Evolutionary conservation across 1,139 yeast genomes (phyloP).

Genomic region (Barnettozyma hawaiiensis): DNA sequence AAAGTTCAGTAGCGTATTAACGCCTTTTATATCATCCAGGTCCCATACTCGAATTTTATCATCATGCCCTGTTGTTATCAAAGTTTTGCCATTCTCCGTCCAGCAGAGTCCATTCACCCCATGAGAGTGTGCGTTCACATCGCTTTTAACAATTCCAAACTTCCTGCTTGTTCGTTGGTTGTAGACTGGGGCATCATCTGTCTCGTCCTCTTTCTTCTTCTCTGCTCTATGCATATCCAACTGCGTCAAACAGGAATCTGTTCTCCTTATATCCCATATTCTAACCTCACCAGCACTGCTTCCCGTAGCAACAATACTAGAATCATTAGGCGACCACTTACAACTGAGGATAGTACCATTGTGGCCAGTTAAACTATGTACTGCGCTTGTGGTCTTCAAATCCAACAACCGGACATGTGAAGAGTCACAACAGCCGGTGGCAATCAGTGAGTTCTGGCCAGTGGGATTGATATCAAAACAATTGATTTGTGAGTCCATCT

Average conservation of each 20-base stretch:
- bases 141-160: constrained; percentile 17
- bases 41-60: constrained; percentile 78
- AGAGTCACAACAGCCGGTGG: constrained; percentile 66
- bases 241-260: constrained; percentile 49
- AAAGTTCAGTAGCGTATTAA: constrained; percentile 63
- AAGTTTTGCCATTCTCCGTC: constrained; percentile 55
- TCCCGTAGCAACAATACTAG: constrained; percentile 24
- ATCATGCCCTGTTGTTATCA: constrained; percentile 68
- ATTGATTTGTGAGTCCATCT: constrained; percentile 44
- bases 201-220: no score
- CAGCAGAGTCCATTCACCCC: constrained; percentile 72
- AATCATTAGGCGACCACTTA: constrained; percentile 67
- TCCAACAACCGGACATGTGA: constrained; percentile 69
- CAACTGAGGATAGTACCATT: constrained; percentile 57
- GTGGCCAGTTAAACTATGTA: constrained; percentile 66
- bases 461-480: constrained; percentile 40
- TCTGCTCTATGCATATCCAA: constrained; percentile 49
- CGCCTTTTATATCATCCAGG: constrained; percentile 37
- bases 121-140: constrained; percentile 62
- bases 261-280: constrained; percentile 72
- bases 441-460: constrained; percentile 52
- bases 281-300: constrained; percentile 42
- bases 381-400: constrained; percentile 60
- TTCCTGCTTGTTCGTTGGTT: constrained; percentile 30
- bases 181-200: constrained; percentile 13